phyloP scores from a whole-genome alignment of 495 filamentous ascomycete species.

The Aspergillus bertholletiae region DNA sequence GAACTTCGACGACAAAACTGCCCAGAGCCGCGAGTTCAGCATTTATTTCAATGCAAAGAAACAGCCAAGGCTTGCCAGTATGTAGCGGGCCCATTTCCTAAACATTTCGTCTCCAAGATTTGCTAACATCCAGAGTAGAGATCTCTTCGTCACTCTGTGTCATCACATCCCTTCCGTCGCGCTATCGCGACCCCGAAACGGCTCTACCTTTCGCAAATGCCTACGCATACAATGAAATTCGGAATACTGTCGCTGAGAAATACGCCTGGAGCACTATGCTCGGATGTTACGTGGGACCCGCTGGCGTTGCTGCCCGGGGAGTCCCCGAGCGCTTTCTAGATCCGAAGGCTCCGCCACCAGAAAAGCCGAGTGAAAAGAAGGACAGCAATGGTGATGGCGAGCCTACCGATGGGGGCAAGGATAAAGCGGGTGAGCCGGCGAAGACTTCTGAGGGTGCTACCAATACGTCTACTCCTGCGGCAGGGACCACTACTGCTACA shows the following conservation, averaged over 20 bases:
- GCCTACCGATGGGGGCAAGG: not conserved
- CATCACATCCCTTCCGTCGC: slow-evolving; percentile 75
- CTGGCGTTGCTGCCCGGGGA: slow-evolving; percentile 57
- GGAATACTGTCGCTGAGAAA: slow-evolving; percentile 51
- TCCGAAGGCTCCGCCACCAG: slow-evolving; percentile 14
- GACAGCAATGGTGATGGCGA: slow-evolving; percentile 1
- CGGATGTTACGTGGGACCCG: slow-evolving; percentile 69
- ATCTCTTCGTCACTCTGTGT: slow-evolving; percentile 60
- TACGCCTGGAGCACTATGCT: slow-evolving; percentile 74
- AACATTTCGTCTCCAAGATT: not conserved
- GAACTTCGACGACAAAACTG: slow-evolving; percentile 52
- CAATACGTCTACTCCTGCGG: not conserved
- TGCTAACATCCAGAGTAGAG: slow-evolving; percentile 27
- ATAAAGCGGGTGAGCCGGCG: slow-evolving; percentile 5
- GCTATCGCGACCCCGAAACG: slow-evolving; percentile 73
- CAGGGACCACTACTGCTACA: slow-evolving; percentile 3
- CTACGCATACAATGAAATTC: slow-evolving; percentile 70
- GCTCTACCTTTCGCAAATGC: slow-evolving; percentile 71
- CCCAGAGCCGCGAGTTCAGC: slow-evolving; percentile 46
- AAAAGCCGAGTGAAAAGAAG: slow-evolving; percentile 9
- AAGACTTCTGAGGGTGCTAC: slow-evolving; percentile 9
- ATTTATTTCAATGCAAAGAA: slow-evolving; percentile 52
- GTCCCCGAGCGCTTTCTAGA: slow-evolving; percentile 66
- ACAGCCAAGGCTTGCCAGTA: slow-evolving; percentile 46
- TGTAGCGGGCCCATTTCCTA: slow-evolving; percentile 17